Evolutionary conservation across 2,329 filamentous ascomycete genomes (phyloP).

Genomic region (Dothidotthia symphoricarpi): DNA sequence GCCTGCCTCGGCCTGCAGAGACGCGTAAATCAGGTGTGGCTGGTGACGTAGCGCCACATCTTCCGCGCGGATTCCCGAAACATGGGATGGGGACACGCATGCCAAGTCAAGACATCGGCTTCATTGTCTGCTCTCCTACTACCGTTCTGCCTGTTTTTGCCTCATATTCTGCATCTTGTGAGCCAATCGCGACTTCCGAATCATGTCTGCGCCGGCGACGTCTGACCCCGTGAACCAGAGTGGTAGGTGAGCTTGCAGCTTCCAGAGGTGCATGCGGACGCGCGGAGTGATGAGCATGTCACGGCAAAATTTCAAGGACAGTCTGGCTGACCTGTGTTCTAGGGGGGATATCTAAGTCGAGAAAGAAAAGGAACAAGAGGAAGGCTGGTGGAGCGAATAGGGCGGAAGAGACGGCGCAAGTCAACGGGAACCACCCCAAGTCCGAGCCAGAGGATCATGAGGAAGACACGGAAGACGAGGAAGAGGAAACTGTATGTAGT

Average conservation of each 20-base stretch:
- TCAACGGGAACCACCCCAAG: conserved; percentile 26
- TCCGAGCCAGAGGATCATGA: conserved; percentile 29
- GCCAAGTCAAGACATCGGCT: conserved; percentile 35
- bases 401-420: conserved; percentile 26
- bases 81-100: conserved; percentile 38
- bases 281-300: conserved; percentile 1
- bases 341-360: conserved; percentile 32
- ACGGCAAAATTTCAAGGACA: background rate
- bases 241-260: conserved; percentile 36
- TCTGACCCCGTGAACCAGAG: conserved; percentile 34
- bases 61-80: conserved; percentile 23
- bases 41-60: conserved; percentile 26
- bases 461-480: conserved; percentile 30
- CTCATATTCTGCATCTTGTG: conserved; percentile 4
- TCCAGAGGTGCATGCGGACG: conserved; percentile 10
- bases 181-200: conserved; percentile 10
- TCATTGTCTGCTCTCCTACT: conserved; percentile 17
- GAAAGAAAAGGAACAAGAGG: conserved; percentile 45
- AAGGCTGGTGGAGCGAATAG: conserved; percentile 29
- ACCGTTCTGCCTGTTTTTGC: conserved; percentile 2
- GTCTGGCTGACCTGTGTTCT: conserved; percentile 16
- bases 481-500: conserved; percentile 36
- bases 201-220: conserved; percentile 32
- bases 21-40: conserved; percentile 16
- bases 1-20: conserved; percentile 3